Evolutionary conservation across 192 early-diverging fungal genomes (phyloP).

Genomic region (Coemansia erecta): DNA sequence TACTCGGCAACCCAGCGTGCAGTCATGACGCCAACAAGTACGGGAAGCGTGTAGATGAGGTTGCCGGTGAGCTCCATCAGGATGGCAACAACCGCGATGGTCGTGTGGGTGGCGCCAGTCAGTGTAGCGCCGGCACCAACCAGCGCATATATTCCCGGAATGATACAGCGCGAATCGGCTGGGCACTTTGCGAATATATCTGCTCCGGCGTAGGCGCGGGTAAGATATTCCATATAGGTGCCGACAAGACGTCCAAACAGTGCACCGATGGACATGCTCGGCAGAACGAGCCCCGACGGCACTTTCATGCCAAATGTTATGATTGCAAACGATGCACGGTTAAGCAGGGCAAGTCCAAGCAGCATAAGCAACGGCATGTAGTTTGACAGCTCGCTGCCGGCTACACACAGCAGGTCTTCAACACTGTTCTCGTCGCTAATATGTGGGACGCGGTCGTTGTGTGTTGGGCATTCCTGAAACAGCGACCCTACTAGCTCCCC

Average conservation of each 20-base stretch:
- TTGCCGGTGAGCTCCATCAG: conserved; percentile 82
- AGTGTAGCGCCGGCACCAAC: conserved; percentile 58
- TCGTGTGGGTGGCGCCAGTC: conserved; percentile 61
- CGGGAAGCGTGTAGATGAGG: conserved; percentile 68
- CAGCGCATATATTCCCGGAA: conserved; percentile 68
- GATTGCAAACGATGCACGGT: conserved; percentile 50
- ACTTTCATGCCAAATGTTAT: conserved; percentile 57
- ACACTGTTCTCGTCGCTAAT: conserved; percentile 42
- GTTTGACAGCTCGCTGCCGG: conserved; percentile 38
- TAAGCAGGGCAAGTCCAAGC: conserved; percentile 48
- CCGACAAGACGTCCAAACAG: conserved; percentile 50
- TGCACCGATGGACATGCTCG: conserved; percentile 58
- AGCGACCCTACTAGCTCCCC: conserved; percentile 84
- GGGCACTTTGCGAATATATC: conserved; percentile 54
- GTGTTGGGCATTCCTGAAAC: conserved; percentile 81
- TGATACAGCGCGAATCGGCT: conserved; percentile 56
- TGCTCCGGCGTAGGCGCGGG: conserved; percentile 26
- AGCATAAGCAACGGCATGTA: conserved; percentile 46
- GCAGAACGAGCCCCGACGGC: conserved; percentile 56
- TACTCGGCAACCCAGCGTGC: conserved; percentile 77
- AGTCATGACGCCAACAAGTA: conserved; percentile 57
- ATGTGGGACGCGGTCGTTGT: conserved; percentile 6
- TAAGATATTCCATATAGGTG: conserved; percentile 50
- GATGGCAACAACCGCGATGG: conserved; percentile 63
- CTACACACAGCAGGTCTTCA: conserved; percentile 66